Evolutionary conservation across 139 green algal species (phyloP), one percentile per base, ranked within the genome.

Genomic region (Picochlorum sp.): DNA sequence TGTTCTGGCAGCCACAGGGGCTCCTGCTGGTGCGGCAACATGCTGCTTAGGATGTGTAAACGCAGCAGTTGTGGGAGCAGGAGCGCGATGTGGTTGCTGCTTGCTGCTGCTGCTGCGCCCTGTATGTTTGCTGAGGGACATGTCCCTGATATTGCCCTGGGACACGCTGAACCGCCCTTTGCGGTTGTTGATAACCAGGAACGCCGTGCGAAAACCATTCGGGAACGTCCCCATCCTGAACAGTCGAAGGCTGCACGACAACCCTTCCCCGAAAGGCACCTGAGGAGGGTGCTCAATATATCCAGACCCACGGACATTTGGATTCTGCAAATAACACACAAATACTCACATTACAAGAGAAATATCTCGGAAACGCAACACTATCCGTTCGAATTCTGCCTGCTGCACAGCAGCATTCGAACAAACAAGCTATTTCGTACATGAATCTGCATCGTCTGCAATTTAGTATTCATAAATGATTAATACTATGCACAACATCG

Each of bases 231-330:
- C 57, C 65, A 62, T 41, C 34, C 20, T 71, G 50, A 16, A 76
- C 38, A 23, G 75, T 81, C 30, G 66, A 49, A 20, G 75, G 75
- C 52, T 81, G 75, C 26, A 76, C 23, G 32, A 69, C 44, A 5
- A 81, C 24, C 45, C 69, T 72, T 20, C 41, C 58, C 65, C 65
- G 70, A 81, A 81, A 3, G 75, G 75, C 15, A 58, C 38, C 58
- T 81, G 75, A 14, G 75, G 75, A n/a, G 75, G 75, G 56, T 77
- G 72, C 57, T 81, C 69, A 37, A 81, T 81, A 55, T 73, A 81
- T 38, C 75, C 75, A 24, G 63, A 74, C n/a, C 74, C 74, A 18
- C 69, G 52, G 7, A 81, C 49, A 38, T 72, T 76, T 7, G 73
- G 73, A 44, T 79, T 76, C 73, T 79, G 63, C 62, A 66, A 54